Evolutionary conservation across 352 stramenopile species (phyloP), one percentile per base, ranked within the genome.

Genomic region (Phytophthora sp.): DNA sequence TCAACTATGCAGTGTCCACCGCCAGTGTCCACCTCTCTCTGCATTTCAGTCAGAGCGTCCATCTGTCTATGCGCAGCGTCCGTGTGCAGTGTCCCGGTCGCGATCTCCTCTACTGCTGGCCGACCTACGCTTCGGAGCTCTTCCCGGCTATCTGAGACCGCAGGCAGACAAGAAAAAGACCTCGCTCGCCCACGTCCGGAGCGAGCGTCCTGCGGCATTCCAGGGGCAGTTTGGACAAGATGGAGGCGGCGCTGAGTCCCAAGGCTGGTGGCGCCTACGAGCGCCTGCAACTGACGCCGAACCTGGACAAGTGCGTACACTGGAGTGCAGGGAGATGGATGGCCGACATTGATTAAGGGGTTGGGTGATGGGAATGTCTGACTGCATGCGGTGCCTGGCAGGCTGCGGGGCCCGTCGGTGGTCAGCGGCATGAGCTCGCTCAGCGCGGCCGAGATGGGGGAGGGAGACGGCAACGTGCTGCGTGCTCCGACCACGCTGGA

Each of bases 381-480:
- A 54, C n/a, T 35, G 42, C 13, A 15, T 8, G 42, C 8, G 51
- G 12, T 37, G 37, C 21, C 39, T 24, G 39, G 23, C 48, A 71
- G 55, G 32, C 44, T 72, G 37, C 59, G 52, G 7, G 57, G 65
- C 20, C 57, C 39, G 23, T 71, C 49, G 26, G 37, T 66, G 15
- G 51, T 66, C 32, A 71, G 49, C 17, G 55, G 44, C 34, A 66
- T 57, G 31, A 62, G 37, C 38, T 62, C 27, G 3, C 37, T 51
- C 38, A 83, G 71, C 57, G 52, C 60, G 8, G 60, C 69, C 20
- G 72, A 82, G 43, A 41, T 69, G 55, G 68, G 61, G n/a, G 56
- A 69, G 17, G 62, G 38, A 35, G 62, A 71, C 26, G 32, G 45
- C 21, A 54, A 23, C 10, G 54, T 55, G 31, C 11, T 71, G 41